These are phyloP conservation scores for Penicillium corylophilum DNA, from an alignment of 2,329 filamentous ascomycete species.

Conservation along the genomic window DNA sequence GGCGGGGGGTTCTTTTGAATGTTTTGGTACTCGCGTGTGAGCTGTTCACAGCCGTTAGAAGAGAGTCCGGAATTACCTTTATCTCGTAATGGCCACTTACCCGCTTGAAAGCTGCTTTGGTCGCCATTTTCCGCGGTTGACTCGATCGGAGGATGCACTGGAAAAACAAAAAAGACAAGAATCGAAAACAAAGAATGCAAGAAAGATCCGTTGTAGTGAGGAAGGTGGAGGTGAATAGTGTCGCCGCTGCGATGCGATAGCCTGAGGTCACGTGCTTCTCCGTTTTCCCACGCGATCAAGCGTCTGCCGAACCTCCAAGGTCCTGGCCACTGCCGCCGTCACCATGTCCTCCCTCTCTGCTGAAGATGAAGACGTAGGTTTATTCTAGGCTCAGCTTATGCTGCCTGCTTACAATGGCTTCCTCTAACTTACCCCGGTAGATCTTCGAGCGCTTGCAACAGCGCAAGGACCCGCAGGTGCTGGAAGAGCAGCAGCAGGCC, in stretches of 20 bases:
- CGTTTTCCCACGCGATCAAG: slow-evolving; percentile 20
- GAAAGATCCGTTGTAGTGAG: not conserved
- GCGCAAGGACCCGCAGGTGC: slow-evolving; percentile 58
- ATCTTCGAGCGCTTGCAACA: slow-evolving; percentile 43
- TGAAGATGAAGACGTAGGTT: slow-evolving; percentile 44
- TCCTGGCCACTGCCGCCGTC: slow-evolving; percentile 35
- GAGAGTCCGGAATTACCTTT: not conserved
- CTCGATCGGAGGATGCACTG: not conserved
- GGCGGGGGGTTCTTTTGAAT: slow-evolving; percentile 77
- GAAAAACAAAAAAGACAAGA: not conserved
- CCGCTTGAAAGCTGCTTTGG: slow-evolving; percentile 70
- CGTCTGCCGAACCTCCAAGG: slow-evolving; percentile 15
- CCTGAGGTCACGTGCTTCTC: slow-evolving; percentile 16
- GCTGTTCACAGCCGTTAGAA: slow-evolving; percentile 36
- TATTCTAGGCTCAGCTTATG: not conserved
- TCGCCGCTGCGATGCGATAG: slow-evolving; percentile 1
- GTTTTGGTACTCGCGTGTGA: slow-evolving; percentile 64
- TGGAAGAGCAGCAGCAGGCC: slow-evolving; percentile 60
- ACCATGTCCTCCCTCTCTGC: slow-evolving; percentile 45
- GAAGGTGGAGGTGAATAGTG: not conserved
- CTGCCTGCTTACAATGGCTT: not conserved
- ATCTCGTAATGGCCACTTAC: slow-evolving; percentile 45
- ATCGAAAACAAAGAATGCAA: not conserved
- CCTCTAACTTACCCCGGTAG: slow-evolving; percentile 24
- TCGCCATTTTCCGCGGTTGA: slow-evolving; percentile 56